phyloP scores from a whole-genome alignment of 2,329 filamentous ascomycete genomes.

The Ramularia endophylla region DNA sequence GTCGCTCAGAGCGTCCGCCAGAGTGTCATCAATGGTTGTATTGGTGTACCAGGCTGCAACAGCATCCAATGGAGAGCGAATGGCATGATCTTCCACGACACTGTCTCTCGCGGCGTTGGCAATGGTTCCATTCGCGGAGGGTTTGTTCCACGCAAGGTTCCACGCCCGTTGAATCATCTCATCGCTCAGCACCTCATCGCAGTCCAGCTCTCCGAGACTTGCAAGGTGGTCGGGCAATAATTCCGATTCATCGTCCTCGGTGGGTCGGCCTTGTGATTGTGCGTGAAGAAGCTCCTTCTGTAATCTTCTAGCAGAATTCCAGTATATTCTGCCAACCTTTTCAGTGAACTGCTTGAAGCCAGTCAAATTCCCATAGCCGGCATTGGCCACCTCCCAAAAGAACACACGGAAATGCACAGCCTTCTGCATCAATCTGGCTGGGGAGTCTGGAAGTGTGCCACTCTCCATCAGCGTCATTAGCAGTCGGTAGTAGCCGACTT shows the following conservation, averaged over 20 bases:
- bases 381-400: constrained; percentile 69
- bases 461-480: constrained; percentile 83
- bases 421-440: constrained; percentile 80
- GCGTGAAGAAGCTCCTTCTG: constrained; percentile 35
- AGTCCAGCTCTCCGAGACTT: constrained; percentile 69
- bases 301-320: constrained; percentile 72
- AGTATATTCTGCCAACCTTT: constrained; percentile 67
- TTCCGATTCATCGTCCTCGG: constrained; percentile 50
- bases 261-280: constrained; percentile 17
- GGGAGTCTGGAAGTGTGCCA: constrained; percentile 76
- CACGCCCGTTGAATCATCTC: constrained; percentile 77
- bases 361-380: constrained; percentile 57
- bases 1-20: constrained; percentile 53
- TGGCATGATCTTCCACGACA: constrained; percentile 77
- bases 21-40: constrained; percentile 61
- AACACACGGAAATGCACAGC: constrained; percentile 86
- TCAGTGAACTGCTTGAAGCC: constrained; percentile 65
- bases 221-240: constrained; percentile 70
- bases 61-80: constrained; percentile 81
- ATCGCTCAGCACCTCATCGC: constrained; percentile 73
- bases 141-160: constrained; percentile 82
- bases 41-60: constrained; percentile 89
- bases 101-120: constrained; percentile 69
- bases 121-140: constrained; percentile 61
- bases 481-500: constrained; percentile 82